These are phyloP conservation scores for Populus pruinosa DNA, from an alignment of 345 rosid genomes.

Conservation along the genomic window DNA sequence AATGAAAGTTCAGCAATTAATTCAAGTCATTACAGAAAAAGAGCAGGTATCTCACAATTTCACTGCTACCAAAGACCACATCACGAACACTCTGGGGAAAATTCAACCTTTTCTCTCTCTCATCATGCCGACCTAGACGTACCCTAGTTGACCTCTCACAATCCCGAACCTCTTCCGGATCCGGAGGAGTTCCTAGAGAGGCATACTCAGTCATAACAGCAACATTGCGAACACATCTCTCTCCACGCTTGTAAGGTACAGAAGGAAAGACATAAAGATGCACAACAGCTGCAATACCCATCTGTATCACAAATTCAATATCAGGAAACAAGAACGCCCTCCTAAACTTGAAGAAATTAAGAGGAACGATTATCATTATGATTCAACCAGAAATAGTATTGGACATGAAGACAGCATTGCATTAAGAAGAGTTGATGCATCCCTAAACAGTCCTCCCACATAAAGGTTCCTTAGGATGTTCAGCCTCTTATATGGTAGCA, in stretches of 20 bases:
- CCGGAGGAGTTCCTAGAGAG: constrained; percentile 79
- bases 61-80: constrained; percentile 92
- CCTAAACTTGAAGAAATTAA: constrained; percentile 1
- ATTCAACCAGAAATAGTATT: neutral
- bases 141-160: constrained; percentile 68
- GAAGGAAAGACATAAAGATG: constrained; percentile 95
- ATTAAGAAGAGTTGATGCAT: neutral
- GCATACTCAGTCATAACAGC: constrained; percentile 95
- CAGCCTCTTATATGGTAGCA: neutral
- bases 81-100: constrained; percentile 97
- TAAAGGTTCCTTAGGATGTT: neutral
- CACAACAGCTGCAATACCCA: constrained; percentile 95
- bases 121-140: constrained; percentile 58
- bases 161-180: constrained; percentile 89
- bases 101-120: constrained; percentile 69
- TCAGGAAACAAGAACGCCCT: constrained; percentile 6
- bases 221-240: constrained; percentile 97
- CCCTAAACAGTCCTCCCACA: neutral
- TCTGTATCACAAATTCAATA: constrained; percentile 44
- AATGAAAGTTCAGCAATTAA: constrained; percentile 1
- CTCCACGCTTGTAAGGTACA: constrained; percentile 92
- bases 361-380: neutral
- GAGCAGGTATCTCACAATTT: constrained; percentile 58
- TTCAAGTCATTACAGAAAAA: neutral
- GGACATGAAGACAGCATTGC: neutral